Evolutionary conservation across 805 yeast genomes (phyloP).

Genomic region (Saturnispora bothae): DNA sequence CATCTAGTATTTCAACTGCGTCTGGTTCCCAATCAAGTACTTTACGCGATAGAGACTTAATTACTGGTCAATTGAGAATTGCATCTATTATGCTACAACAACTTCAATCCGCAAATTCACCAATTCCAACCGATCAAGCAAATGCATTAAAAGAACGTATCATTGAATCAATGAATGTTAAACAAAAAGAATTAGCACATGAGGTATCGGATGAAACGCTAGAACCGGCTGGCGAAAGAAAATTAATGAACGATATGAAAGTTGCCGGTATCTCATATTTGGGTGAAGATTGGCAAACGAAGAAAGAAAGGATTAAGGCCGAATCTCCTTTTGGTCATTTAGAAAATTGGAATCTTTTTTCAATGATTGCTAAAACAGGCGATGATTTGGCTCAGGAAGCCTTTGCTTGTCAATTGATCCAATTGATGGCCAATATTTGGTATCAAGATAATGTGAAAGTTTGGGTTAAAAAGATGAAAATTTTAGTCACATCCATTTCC

Average conservation of each 20-base stretch:
- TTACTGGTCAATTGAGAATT: constrained; percentile 90
- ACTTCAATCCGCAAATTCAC: constrained; percentile 49
- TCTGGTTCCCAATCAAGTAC: neutral
- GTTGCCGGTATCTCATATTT: constrained; percentile 64
- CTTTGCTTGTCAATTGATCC: constrained; percentile 89
- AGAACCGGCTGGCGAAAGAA: constrained; percentile 83
- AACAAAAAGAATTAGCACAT: constrained; percentile 42
- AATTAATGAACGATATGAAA: constrained; percentile 84
- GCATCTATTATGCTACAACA: constrained; percentile 94
- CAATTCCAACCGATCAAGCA: constrained; percentile 49
- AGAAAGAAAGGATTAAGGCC: constrained; percentile 68
- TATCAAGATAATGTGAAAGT: constrained; percentile 52
- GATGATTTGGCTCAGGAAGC: constrained; percentile 95
- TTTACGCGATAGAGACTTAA: constrained; percentile 24
- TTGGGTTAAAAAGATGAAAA: constrained; percentile 93
- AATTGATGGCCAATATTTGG: constrained; percentile 83
- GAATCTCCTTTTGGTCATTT: constrained; percentile 76
- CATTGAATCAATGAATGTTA: constrained; percentile 62
- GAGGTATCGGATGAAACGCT: constrained; percentile 30
- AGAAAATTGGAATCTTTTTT: constrained; percentile 88
- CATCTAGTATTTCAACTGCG: neutral
- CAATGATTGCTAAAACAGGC: constrained; percentile 94
- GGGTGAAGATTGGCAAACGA: constrained; percentile 89
- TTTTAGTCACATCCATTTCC: constrained; percentile 78
- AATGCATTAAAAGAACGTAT: constrained; percentile 58